Evolutionary conservation across 805 yeast species (phyloP), one percentile per base, ranked within the genome.

Genomic region (Suhomyces canberraensis): DNA sequence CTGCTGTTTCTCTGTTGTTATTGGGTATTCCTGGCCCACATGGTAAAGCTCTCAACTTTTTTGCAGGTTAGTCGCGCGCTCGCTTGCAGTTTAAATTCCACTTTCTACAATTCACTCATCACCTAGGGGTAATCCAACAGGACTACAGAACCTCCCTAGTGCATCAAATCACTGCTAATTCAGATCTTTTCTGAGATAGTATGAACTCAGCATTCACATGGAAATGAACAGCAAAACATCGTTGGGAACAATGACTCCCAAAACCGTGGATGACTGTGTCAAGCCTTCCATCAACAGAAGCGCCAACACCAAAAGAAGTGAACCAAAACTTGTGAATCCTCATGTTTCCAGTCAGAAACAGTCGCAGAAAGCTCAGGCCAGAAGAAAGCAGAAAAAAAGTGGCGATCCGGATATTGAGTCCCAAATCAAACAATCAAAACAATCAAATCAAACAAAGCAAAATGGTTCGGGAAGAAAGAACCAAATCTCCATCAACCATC

Each of bases 401-500:
- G 11, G 4, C n/a, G 18, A 15, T 13, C 18, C 11, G 6, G 18
- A 13, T 8, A 30, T 9, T 7, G 28, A 33, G n/a, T 9, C 4
- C 25, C 19, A 25, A n/a, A 15, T n/a, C 4, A 20, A 16, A 17
- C 22, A 26, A 31, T 11, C 33, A 59, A 52, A 39, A 68, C 31
- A 21, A 16, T 11, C 27, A 14, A n/a, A n/a, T n/a, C n/a, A n/a
- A n/a, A n/a, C 24, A 22, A 13, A 16, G 7, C 29, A 8, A 13
- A 8, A n/a, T 15, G 16, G 22, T 11, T 28, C 21, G 11, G 34
- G 29, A 18, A 56, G 66, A 33, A 66, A 66, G 48, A 71, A 71
- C 17, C 71, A 63, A 44, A 61, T 73, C 21, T 73, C 75, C 15
- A 78, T 84, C 37, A 79, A 81, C 47, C 90, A 84, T 58, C 61